Evolutionary conservation across 495 filamentous ascomycete species (phyloP).

Genomic region (Pseudotulostoma volvatum): DNA sequence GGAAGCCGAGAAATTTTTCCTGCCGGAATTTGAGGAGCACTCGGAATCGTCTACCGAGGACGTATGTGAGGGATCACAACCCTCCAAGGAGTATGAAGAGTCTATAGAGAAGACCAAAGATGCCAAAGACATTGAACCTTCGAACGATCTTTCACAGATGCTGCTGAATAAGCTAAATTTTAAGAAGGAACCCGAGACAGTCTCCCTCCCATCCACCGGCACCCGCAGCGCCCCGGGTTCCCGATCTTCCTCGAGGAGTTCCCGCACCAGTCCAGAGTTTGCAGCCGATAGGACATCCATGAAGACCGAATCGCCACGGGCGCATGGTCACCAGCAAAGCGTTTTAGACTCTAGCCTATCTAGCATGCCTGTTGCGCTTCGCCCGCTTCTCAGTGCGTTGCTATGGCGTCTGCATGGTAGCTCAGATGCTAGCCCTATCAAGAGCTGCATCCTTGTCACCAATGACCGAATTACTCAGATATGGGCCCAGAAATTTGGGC

Average conservation of each 20-base stretch:
- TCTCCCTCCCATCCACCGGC: conserved; percentile 33
- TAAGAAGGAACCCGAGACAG: conserved; percentile 29
- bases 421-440: conserved; percentile 23
- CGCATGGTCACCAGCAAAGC: conserved; percentile 21
- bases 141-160: conserved; percentile 33
- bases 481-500: conserved; percentile 44
- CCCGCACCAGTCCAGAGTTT: conserved; percentile 33
- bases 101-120: conserved; percentile 5
- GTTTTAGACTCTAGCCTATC: conserved; percentile 21
- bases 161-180: conserved; percentile 36
- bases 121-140: conserved; percentile 5
- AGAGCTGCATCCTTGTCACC: conserved; percentile 37
- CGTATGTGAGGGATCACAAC: not conserved
- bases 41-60: conserved; percentile 11
- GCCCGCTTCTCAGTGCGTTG: conserved; percentile 44
- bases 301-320: conserved; percentile 8
- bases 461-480: conserved; percentile 39
- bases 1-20: conserved; percentile 45
- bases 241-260: conserved; percentile 34
- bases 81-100: conserved; percentile 5
- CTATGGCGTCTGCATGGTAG: conserved; percentile 42
- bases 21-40: conserved; percentile 36
- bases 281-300: conserved; percentile 12
- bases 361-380: conserved; percentile 27
- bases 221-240: conserved; percentile 28